A percentile compares a stretch with the other conserved stretches of the same genome.
Conservation (phyloP, 2,329 filamentous ascomycete species). For the Calonectria ilicicola region DNA sequence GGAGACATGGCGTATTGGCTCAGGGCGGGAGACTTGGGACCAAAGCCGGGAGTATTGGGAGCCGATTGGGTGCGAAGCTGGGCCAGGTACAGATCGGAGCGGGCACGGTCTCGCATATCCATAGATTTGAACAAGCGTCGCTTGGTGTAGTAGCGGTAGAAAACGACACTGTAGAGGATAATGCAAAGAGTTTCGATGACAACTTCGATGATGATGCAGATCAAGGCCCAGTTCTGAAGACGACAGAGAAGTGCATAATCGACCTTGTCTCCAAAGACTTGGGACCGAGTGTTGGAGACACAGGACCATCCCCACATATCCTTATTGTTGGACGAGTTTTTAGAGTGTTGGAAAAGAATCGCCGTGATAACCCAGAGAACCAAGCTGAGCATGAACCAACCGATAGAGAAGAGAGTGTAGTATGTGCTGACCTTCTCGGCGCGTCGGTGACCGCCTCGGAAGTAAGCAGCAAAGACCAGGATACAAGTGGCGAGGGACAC, state of each 20-base stretch:
- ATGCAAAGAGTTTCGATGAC: slow-evolving; percentile 94
- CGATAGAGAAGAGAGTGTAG: slow-evolving; percentile 93
- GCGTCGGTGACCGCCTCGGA: slow-evolving; percentile 85
- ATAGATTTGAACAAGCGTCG: slow-evolving; percentile 95
- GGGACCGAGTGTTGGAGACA: slow-evolving; percentile 83
- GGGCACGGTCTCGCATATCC: slow-evolving; percentile 93
- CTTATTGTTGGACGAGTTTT: slow-evolving; percentile 76
- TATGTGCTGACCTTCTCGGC: slow-evolving; percentile 96
- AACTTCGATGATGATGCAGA: slow-evolving; percentile 97
- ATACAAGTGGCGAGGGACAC: slow-evolving; percentile 85
- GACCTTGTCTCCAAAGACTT: slow-evolving; percentile 83
- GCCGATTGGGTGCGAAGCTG: slow-evolving; percentile 87
- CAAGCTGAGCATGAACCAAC: slow-evolving; percentile 93
- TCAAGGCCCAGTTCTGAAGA: slow-evolving; percentile 91
- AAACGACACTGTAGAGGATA: slow-evolving; percentile 91
- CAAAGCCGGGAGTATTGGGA: slow-evolving; percentile 93
- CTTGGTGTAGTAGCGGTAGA: slow-evolving; percentile 98
- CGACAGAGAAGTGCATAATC: slow-evolving; percentile 93
- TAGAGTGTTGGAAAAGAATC: slow-evolving; percentile 83
- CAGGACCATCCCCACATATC: slow-evolving; percentile 99
- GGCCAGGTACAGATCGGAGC: slow-evolving; percentile 93
- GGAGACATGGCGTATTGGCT: slow-evolving; percentile 67
- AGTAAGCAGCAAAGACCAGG: slow-evolving; percentile 86
- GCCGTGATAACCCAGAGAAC: slow-evolving; percentile 93
- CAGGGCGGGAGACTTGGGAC: slow-evolving; percentile 70